Evolutionary conservation across 2,329 filamentous ascomycete species (phyloP).

Genomic region (Tolypocladium amazonense): DNA sequence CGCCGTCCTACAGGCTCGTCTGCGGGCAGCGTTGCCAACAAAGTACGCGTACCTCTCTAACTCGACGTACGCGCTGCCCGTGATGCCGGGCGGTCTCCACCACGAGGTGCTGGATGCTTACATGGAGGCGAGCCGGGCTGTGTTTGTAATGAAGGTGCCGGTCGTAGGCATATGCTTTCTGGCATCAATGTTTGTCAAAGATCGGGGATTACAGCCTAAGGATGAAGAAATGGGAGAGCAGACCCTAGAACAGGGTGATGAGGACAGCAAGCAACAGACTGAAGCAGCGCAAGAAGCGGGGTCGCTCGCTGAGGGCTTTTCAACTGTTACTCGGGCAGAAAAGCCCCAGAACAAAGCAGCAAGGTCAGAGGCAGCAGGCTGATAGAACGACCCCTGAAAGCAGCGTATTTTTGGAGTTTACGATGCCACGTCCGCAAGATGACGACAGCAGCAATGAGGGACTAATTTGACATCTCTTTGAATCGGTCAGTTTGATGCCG

Average conservation of each 20-base stretch:
- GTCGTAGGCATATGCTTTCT: constrained; percentile 14
- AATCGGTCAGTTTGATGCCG: neutral
- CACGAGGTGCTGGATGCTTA: constrained; percentile 27
- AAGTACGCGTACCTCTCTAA: constrained; percentile 14
- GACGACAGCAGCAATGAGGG: neutral
- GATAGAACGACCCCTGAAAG: neutral
- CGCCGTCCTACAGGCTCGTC: constrained; percentile 28
- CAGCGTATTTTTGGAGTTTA: neutral
- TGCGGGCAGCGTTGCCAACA: constrained; percentile 14
- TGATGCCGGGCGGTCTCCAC: constrained; percentile 3
- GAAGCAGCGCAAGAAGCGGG: neutral
- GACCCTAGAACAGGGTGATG: neutral
- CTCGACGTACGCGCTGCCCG: constrained; percentile 17
- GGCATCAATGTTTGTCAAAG: constrained; percentile 32
- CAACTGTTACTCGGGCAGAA: neutral
- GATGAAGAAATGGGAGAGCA: neutral
- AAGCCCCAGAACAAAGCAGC: neutral
- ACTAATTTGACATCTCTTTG: neutral
- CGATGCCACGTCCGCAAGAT: neutral
- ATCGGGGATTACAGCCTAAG: constrained; percentile 30
- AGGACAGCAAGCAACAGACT: neutral
- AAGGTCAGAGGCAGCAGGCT: neutral
- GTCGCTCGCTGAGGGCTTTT: neutral
- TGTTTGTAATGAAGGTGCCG: constrained; percentile 47
- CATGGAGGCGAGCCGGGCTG: constrained; percentile 38